Evolutionary conservation across 345 rosid genomes (phyloP).

Genomic region (Excoecaria agallocha): DNA sequence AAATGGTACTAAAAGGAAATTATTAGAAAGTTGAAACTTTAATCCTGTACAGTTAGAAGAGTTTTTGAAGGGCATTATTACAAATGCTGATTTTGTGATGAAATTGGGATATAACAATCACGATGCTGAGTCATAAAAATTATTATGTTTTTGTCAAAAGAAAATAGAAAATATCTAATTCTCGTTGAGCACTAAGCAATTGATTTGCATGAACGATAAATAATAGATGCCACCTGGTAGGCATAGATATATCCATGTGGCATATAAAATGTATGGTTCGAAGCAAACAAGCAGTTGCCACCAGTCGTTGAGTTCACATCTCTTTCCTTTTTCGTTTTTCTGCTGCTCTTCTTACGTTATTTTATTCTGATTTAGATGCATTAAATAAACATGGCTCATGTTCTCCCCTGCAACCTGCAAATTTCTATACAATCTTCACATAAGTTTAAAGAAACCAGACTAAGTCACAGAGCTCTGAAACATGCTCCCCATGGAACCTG

Average conservation of each 20-base stretch:
- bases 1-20: too few species aligned
- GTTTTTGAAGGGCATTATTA: too few species aligned
- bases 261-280: conserved; percentile 4
- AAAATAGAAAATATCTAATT: background rate
- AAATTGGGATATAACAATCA: too few species aligned
- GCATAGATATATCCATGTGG: background rate
- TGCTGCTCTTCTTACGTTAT: background rate
- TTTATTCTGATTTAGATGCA: background rate
- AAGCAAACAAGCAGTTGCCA: background rate
- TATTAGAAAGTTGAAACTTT: too few species aligned
- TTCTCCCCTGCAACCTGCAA: conserved; percentile 5
- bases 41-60: too few species aligned
- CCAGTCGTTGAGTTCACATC: background rate
- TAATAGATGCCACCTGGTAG: conserved; percentile 13
- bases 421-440: background rate
- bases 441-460: background rate
- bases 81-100: too few species aligned
- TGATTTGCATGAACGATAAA: background rate
- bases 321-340: background rate
- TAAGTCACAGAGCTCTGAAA: background rate
- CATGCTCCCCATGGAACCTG: background rate
- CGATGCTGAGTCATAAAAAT: background rate
- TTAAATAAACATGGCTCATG: conserved; percentile 14
- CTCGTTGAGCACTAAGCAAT: background rate
- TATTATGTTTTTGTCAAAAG: too few species aligned